Percentiles rank a stretch among this genome's conserved stretches.
These are phyloP conservation scores for Gonapodya sp. DNA, from an alignment of 192 early-diverging fungal genomes.

Conservation along the genomic window DNA sequence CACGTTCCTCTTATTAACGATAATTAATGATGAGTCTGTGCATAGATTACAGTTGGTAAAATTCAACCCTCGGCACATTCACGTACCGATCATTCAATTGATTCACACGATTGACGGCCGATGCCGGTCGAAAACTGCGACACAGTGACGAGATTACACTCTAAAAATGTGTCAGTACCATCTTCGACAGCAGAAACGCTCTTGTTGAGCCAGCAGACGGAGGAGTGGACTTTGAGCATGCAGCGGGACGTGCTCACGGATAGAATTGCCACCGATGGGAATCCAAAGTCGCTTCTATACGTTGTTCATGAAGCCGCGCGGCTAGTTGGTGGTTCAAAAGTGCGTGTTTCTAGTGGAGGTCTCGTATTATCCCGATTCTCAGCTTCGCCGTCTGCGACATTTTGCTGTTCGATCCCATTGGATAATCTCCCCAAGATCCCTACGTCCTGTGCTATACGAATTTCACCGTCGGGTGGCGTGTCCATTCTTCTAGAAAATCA, in stretches of 20 bases:
- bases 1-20: no score
- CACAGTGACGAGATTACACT: neutral
- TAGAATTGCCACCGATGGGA: neutral
- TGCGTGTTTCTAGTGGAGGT: neutral
- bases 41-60: no score
- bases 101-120: neutral
- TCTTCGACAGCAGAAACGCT: no score
- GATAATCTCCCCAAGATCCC: no score
- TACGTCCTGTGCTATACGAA: neutral
- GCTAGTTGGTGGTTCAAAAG: neutral
- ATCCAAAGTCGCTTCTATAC: neutral
- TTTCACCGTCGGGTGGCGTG: neutral
- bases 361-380: neutral
- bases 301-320: neutral
- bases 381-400: neutral
- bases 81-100: neutral
- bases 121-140: neutral
- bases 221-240: neutral
- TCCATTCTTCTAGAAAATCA: neutral
- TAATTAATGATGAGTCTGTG: no score
- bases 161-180: neutral
- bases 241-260: neutral
- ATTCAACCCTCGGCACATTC: no score
- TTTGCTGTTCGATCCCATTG: neutral
- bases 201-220: no score